Base-by-base conservation (phyloP, 2,329 filamentous ascomycete genomes). In the Exophiala viscosa region DNA sequence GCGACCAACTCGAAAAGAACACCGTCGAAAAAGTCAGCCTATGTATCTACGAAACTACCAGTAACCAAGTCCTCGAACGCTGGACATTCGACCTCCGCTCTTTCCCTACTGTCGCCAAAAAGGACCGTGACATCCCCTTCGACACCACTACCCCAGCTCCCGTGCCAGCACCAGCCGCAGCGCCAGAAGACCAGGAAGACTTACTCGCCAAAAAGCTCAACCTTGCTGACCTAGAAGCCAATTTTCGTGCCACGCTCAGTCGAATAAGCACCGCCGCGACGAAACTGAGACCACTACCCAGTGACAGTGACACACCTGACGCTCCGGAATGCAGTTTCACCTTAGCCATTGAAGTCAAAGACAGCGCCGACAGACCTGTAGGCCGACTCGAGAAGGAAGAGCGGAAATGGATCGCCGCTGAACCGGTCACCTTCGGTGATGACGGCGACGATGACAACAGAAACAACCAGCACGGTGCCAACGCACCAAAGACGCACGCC, bases 1-100 rank as follows among this genome's bases (percentile, higher is more conserved):
- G 82, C 54, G 76, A 75, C 3, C 86, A 95, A 71, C 77, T 96
- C 33, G 77, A 87, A 43, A 79, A 76, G 67, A 76, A 78, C 60
- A 74, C 71, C 50, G 78, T 83, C 33, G 73, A 77, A 28, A 72
- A 73, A 48, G 75, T 84, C 57, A 78, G 72, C 54, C 73, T 84
- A 33, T 80, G 83, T 44, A 76, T 84, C 52, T 79, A 77, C 67
- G 74, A 71, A 57, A 69, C 74, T 45, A 67, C 72, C 53, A 73
- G 74, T 52, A 76, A 78, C 54, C 68, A 70, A 53, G 76, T 81
- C 33, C 72, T 83, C 56, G 82, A 84, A 65, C 74, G 80, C 58
- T 83, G 78, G 70, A 75, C 82, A 57, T 80, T 84, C 60, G 81
- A 84, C 62, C 71, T 83, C n/a, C 75, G 73, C 45, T 69, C 70